A percentile compares a stretch with the other conserved stretches of the same genome.
Conservation (phyloP, 2,329 filamentous ascomycete species). For the Coniochaeta pulveracea region DNA sequence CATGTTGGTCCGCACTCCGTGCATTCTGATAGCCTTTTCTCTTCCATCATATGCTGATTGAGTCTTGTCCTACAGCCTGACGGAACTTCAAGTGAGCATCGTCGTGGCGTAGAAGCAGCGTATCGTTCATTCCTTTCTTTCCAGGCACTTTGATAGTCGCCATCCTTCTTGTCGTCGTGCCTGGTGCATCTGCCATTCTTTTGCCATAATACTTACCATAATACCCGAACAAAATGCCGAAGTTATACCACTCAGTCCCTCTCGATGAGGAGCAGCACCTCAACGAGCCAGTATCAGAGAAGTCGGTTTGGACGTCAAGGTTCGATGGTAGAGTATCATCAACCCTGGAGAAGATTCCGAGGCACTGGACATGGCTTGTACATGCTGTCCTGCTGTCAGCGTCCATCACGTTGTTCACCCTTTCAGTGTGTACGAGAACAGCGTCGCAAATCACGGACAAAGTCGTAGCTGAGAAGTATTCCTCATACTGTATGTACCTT, state of each 20-base stretch:
- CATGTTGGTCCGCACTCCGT: slow-evolving; percentile 3
- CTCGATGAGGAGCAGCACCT: slow-evolving; percentile 25
- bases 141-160: slow-evolving; percentile 5
- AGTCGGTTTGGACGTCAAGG: slow-evolving; percentile 7
- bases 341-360: slow-evolving; percentile 6
- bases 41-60: slow-evolving; percentile 3
- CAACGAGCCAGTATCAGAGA: slow-evolving; percentile 10
- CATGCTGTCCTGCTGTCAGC: slow-evolving; percentile 26
- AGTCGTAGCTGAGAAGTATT: slow-evolving; percentile 24
- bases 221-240: slow-evolving; percentile 16
- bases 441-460: slow-evolving; percentile 20
- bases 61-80: slow-evolving; percentile 2
- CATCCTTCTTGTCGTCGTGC: slow-evolving; percentile 7
- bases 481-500: slow-evolving; percentile 22
- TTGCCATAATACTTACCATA: slow-evolving; percentile 3
- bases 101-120: no score
- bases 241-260: slow-evolving; percentile 21
- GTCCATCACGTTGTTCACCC: slow-evolving; percentile 26
- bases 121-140: not conserved
- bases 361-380: slow-evolving; percentile 26
- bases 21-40: not conserved
- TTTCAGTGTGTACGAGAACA: slow-evolving; percentile 23
- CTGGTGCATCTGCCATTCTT: slow-evolving; percentile 18
- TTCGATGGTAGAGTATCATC: slow-evolving; percentile 6
- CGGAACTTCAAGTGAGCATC: slow-evolving; percentile 1